These are phyloP conservation scores for Nemania sp. DNA, from an alignment of 2,329 filamentous ascomycete genomes.

Conservation along the genomic window DNA sequence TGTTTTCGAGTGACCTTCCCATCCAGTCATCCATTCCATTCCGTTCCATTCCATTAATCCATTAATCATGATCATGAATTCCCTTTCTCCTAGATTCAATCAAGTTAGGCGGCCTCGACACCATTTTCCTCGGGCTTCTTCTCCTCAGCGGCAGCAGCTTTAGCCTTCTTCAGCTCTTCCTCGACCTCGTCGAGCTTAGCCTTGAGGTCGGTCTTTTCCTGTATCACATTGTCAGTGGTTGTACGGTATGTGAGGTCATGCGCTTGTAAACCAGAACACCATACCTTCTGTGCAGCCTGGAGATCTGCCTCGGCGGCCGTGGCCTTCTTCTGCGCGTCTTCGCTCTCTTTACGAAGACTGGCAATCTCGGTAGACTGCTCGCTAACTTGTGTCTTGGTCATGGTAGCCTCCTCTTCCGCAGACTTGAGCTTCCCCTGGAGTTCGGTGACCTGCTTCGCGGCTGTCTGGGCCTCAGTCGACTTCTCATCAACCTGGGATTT, in stretches of 20 bases:
- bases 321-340: slow-evolving; percentile 54
- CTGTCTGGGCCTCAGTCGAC: slow-evolving; percentile 16
- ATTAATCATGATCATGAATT: slow-evolving; percentile 23
- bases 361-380: too few relatives aligned
- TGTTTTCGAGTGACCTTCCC: slow-evolving; percentile 19
- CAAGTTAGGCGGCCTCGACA: slow-evolving; percentile 32
- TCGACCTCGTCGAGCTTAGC: slow-evolving; percentile 45
- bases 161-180: slow-evolving; percentile 40
- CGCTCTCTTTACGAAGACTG: too few relatives aligned
- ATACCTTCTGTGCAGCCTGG: slow-evolving; percentile 50
- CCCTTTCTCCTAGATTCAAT: not conserved
- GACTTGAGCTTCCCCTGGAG: slow-evolving; percentile 43
- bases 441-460: slow-evolving; percentile 26
- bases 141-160: slow-evolving; percentile 25
- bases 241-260: not conserved
- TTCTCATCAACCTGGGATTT: slow-evolving; percentile 30
- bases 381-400: slow-evolving; percentile 49
- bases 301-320: slow-evolving; percentile 55
- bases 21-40: slow-evolving; percentile 1
- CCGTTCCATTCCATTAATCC: slow-evolving; percentile 2
- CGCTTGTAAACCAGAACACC: slow-evolving; percentile 14
- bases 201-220: slow-evolving; percentile 48
- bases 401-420: slow-evolving; percentile 44
- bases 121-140: slow-evolving; percentile 39
- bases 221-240: slow-evolving; percentile 17